These are phyloP conservation scores for Rutstroemia sp. DNA, from an alignment of 2,329 filamentous ascomycete genomes.

Conservation along the genomic window DNA sequence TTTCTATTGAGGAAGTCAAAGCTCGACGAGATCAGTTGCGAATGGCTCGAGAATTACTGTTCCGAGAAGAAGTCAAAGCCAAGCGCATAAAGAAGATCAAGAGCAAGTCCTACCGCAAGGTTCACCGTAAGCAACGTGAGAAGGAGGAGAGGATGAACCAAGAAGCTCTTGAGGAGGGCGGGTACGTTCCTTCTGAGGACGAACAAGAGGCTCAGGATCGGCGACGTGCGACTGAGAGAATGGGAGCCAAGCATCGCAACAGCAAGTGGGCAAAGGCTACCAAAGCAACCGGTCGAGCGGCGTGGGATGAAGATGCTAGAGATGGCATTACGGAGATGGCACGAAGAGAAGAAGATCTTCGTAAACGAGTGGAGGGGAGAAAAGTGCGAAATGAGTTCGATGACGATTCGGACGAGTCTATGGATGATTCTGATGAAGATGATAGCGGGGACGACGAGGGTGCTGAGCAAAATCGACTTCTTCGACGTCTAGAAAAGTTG, in stretches of 20 bases:
- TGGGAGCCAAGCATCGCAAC: conserved; percentile 62
- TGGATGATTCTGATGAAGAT: conserved; percentile 52
- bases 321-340: conserved; percentile 58
- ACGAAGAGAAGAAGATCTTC: conserved; percentile 57
- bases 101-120: conserved; percentile 86
- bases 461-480: conserved; percentile 39
- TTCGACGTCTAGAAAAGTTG: conserved; percentile 41
- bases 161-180: conserved; percentile 49
- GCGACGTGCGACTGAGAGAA: conserved; percentile 58
- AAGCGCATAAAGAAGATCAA: conserved; percentile 99
- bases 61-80: conserved; percentile 78
- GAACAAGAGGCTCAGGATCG: conserved; percentile 58
- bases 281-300: conserved; percentile 55
- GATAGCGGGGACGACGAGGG: conserved; percentile 42
- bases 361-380: conserved; percentile 58
- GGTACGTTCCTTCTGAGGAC: conserved; percentile 54
- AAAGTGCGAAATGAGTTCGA: conserved; percentile 38
- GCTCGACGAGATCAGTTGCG: conserved; percentile 68
- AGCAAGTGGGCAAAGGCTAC: conserved; percentile 67
- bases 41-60: conserved; percentile 74
- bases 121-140: conserved; percentile 75
- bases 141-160: conserved; percentile 49
- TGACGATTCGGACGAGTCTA: conserved; percentile 42
- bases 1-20: conserved; percentile 66
- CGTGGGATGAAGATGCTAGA: conserved; percentile 66